Base-by-base conservation (phyloP, 345 rosid species). In the Orychophragmus violaceus region DNA sequence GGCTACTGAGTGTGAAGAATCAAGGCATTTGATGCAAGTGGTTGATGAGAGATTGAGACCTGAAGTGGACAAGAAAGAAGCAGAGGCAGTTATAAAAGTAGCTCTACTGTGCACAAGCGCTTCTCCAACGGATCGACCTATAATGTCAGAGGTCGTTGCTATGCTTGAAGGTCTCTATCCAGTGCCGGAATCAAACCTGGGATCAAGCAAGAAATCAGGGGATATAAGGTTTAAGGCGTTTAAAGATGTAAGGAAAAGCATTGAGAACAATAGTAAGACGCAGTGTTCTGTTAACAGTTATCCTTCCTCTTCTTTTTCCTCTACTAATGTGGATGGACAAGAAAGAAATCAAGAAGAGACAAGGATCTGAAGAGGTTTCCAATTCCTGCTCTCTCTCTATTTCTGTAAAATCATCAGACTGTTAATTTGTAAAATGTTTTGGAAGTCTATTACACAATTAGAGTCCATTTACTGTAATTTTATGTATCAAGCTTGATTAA, bases 131-230 rank as follows among this genome's bases (percentile, higher is more conserved):
- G 64, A 65, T 19, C 76, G 91, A 29, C 91, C 91, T 30, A 46
- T 66, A 14, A 85, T 83, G 88, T 83, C 86, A 8, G 83, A 79
- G 72, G 86, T 80, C 2, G 86, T 80, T 48, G 76, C 60, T 27
- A 82, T 80, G 83, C 76, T 86, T 0, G 86, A 83, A 62, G 85
- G 85, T 50, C 44, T 45, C 6, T 62, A 32, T 66, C 42, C 64
- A 5, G 76, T 85, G 37, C 87, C 79, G 2, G 81, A 80, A 16
- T 0, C 64, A 58, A 48, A 28, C 4, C 76, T 77, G 17, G 84
- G 80, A 48, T 16, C 72, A 2, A 70, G 72, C 23, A 66, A 2
- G 57, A 61, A 22, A 6, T 63, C 72, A 13, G 83, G 77, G 32
- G 84, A 81, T 62, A 32, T 77, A 62, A 75, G 83, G 72, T 85